phyloP scores from a whole-genome alignment of 805 yeast species.

The Candida andamanensis region DNA sequence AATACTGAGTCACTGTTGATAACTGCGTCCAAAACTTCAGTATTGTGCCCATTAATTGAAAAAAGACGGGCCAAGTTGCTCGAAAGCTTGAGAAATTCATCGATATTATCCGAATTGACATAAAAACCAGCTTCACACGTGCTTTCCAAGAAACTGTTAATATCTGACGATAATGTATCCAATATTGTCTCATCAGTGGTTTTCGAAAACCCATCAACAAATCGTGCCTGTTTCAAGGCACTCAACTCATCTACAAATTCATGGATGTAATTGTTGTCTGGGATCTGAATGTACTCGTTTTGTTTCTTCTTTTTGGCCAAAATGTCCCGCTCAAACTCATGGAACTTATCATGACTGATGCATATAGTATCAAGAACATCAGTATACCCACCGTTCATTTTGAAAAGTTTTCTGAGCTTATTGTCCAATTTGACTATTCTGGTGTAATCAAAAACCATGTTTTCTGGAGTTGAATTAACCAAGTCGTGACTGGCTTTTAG shows the following conservation, averaged over 20 bases:
- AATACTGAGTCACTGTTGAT: slow-evolving; percentile 46
- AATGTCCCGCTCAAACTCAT: slow-evolving; percentile 28
- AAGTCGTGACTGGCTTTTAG: slow-evolving; percentile 1
- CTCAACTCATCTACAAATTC: slow-evolving; percentile 7
- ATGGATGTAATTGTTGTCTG: slow-evolving; percentile 8
- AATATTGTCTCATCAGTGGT: neutral
- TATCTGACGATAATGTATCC: slow-evolving; percentile 1
- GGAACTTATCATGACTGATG: slow-evolving; percentile 44
- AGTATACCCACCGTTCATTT: slow-evolving; percentile 54
- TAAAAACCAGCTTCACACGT: slow-evolving; percentile 1
- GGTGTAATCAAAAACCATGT: neutral
- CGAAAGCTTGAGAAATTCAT: slow-evolving; percentile 6
- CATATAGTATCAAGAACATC: slow-evolving; percentile 52
- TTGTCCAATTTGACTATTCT: slow-evolving; percentile 1
- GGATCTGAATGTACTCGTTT: slow-evolving; percentile 7
- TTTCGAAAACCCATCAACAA: slow-evolving; percentile 1
- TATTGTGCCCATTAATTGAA: slow-evolving; percentile 52
- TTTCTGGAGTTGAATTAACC: slow-evolving; percentile 1
- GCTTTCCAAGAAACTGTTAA: slow-evolving; percentile 2
- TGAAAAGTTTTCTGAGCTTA: slow-evolving; percentile 37
- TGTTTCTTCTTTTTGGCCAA: slow-evolving; percentile 1
- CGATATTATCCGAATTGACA: slow-evolving; percentile 3
- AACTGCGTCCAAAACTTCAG: slow-evolving; percentile 54
- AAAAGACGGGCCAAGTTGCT: slow-evolving; percentile 32
- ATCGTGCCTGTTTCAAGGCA: slow-evolving; percentile 1